A percentile compares a stretch with the other conserved stretches of the same genome.
These are phyloP conservation scores for Massariosphaeria phaeospora DNA, from an alignment of 495 filamentous ascomycete species.

Conservation along the genomic window DNA sequence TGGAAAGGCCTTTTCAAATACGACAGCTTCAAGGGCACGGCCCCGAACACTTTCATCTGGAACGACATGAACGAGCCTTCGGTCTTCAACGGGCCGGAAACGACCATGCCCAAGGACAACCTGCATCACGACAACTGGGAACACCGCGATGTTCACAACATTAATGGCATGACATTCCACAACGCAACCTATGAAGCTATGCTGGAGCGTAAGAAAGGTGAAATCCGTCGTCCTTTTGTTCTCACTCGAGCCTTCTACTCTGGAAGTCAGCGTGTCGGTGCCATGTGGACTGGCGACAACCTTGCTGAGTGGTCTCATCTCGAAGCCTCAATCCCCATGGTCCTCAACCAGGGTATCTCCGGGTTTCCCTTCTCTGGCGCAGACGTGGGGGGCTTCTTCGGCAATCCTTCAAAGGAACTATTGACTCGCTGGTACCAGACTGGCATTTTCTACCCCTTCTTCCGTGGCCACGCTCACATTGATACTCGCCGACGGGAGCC, in stretches of 20 bases:
- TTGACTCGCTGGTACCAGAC: conserved; percentile 93
- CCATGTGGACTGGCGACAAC: conserved; percentile 99
- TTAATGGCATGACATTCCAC: conserved; percentile 88
- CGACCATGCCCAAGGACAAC: conserved; percentile 97
- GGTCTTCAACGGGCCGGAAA: conserved; percentile 96
- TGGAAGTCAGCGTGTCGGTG: conserved; percentile 80
- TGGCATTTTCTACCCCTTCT: conserved; percentile 97
- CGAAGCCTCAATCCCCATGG: conserved; percentile 79
- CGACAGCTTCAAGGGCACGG: conserved; percentile 74
- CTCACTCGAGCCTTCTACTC: conserved; percentile 88
- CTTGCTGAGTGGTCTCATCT: conserved; percentile 91
- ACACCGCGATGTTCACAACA: conserved; percentile 91
- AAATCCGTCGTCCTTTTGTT: conserved; percentile 77
- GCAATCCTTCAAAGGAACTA: conserved; percentile 87
- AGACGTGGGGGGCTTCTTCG: conserved; percentile 97
- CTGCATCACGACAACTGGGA: conserved; percentile 89
- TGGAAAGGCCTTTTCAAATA: conserved; percentile 86
- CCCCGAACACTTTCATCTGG: conserved; percentile 87
- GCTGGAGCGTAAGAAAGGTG: conserved; percentile 72
- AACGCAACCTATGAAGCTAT: conserved; percentile 87
- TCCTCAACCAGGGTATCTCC: conserved; percentile 82
- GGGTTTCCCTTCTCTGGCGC: conserved; percentile 94
- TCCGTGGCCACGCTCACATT: conserved; percentile 96
- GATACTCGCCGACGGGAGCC: conserved; percentile 92
- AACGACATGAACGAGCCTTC: conserved; percentile 99